These are phyloP conservation scores for Ophiostoma australiae DNA, from an alignment of 2,329 filamentous ascomycete genomes.

Conservation along the genomic window DNA sequence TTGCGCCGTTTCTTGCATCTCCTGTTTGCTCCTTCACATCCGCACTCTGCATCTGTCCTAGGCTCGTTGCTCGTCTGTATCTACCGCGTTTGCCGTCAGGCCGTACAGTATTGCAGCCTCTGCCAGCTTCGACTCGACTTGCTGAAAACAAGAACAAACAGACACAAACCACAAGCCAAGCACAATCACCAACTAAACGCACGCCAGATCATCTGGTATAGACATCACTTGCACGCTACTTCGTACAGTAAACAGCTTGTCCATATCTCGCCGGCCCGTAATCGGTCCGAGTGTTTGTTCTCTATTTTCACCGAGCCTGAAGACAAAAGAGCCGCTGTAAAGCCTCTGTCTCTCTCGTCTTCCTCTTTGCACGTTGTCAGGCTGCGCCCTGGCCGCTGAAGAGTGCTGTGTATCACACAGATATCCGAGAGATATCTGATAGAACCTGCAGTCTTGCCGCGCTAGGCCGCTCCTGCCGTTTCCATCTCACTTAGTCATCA, in stretches of 20 bases:
- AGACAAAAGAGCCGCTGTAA: not conserved
- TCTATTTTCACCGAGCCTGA: not conserved
- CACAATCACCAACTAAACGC: not conserved
- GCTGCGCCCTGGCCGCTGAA: not conserved
- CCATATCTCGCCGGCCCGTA: slow-evolving; percentile 8
- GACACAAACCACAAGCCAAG: not conserved
- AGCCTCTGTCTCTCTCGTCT: not conserved
- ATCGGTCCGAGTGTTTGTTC: slow-evolving; percentile 9
- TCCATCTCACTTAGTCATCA: not conserved
- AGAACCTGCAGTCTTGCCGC: not conserved
- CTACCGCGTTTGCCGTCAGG: not conserved
- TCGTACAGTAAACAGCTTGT: slow-evolving; percentile 15
- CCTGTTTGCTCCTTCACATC: no score
- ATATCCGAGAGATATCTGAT: not conserved
- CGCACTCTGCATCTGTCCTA: no score
- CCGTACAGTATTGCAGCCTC: slow-evolving; percentile 9
- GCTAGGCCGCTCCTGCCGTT: not conserved
- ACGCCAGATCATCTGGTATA: not conserved
- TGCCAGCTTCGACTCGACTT: not conserved
- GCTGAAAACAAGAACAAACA: not conserved
- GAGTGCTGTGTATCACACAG: not conserved
- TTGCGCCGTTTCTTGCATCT: not conserved
- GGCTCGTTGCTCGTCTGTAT: not conserved
- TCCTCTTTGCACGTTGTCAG: not conserved
- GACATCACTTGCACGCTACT: slow-evolving; percentile 10